Conservation (phyloP, 257 asterid genomes). For the Ligustrum vulgare region DNA sequence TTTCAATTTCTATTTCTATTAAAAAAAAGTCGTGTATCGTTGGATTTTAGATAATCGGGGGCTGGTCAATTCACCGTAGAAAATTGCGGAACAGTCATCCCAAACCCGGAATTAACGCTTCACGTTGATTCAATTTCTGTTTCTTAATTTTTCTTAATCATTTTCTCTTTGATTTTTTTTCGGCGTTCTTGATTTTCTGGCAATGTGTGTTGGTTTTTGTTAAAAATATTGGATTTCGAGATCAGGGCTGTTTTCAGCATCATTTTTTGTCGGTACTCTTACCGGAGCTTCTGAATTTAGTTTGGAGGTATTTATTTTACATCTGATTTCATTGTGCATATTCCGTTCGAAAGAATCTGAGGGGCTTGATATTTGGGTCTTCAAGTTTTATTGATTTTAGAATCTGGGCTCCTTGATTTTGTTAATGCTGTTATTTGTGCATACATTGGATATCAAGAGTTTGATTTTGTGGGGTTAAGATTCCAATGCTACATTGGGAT, state of each 20-base stretch:
- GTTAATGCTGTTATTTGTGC: not conserved
- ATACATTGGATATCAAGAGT: conserved; percentile 7
- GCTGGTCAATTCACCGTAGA: conserved; percentile 27
- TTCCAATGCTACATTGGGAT: conserved; percentile 16
- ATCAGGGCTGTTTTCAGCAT: conserved; percentile 34
- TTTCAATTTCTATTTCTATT: too few relatives aligned
- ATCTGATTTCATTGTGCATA: conserved; percentile 6
- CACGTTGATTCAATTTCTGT: conserved; percentile 25
- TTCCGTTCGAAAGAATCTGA: conserved; percentile 8
- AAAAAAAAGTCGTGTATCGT: conserved; percentile 8
- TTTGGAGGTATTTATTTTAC: conserved; percentile 13
- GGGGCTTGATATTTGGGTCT: conserved; percentile 17
- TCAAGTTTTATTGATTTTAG: conserved; percentile 11
- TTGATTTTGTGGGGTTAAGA: not conserved
- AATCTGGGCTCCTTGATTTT: conserved; percentile 4
- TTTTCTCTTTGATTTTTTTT: not conserved
- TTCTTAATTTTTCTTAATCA: not conserved
- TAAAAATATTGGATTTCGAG: conserved; percentile 37
- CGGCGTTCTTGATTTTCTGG: conserved; percentile 28
- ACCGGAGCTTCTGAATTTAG: conserved; percentile 23
- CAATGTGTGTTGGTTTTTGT: conserved; percentile 54
- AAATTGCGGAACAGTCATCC: conserved; percentile 27
- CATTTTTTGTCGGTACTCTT: conserved; percentile 12
- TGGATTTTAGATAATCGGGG: conserved; percentile 24
- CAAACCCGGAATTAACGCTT: conserved; percentile 17